Percentiles rank a stretch among this genome's conserved stretches.
Evolutionary conservation across 1,139 yeast genomes (phyloP).

Genomic region (Geotrichum histeridarum): DNA sequence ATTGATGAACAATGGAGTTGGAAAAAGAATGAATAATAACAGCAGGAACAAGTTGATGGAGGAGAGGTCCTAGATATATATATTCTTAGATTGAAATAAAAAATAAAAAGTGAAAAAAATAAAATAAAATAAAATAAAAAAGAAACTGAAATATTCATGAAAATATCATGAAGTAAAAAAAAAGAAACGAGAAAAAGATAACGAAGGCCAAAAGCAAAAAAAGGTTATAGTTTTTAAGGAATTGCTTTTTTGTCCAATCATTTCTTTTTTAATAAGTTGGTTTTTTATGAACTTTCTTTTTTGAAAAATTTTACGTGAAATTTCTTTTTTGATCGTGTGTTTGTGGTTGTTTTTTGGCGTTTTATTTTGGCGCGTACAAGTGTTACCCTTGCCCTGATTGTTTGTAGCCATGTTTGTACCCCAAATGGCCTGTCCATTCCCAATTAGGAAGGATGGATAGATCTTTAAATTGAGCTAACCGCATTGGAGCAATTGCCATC

Average conservation of each 20-base stretch:
- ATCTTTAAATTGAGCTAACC: no score
- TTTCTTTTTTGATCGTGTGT: neutral
- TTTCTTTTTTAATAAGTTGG: neutral
- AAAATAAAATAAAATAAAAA: constrained; percentile 6
- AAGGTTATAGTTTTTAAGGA: no score
- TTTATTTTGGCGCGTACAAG: neutral
- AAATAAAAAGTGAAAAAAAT: neutral
- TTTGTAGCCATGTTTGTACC: neutral
- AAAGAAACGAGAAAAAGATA: no score
- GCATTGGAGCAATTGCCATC: no score
- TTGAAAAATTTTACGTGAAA: no score
- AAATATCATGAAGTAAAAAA: no score
- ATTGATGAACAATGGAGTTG: neutral
- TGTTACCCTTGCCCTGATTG: neutral
- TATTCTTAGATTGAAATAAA: neutral
- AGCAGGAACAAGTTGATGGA: neutral
- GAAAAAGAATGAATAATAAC: neutral
- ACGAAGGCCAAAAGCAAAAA: no score
- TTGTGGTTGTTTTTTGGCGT: neutral
- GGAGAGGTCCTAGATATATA: neutral
- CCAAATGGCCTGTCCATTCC: neutral
- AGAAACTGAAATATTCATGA: no score
- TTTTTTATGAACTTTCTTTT: neutral
- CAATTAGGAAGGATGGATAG: no score
- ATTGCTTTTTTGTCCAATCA: neutral